Conservation (phyloP, 2,329 filamentous ascomycete species). For the Chaetomiaceae sp. region DNA sequence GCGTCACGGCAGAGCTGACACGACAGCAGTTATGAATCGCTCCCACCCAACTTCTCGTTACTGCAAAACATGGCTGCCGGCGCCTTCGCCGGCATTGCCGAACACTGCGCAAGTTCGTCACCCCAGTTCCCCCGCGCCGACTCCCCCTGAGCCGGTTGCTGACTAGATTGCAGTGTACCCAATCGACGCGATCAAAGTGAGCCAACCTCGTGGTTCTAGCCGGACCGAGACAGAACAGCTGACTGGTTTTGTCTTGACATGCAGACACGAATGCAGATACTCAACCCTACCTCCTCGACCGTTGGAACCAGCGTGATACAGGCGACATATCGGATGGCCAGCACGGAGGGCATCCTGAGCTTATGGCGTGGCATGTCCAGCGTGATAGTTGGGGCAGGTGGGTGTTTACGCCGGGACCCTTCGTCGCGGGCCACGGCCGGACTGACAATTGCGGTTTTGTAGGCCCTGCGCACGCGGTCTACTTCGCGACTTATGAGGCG, state of each 20-base stretch:
- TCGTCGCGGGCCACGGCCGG: slow-evolving; percentile 2
- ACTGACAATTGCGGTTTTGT: slow-evolving; percentile 14
- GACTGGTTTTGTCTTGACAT: slow-evolving; percentile 17
- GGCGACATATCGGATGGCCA: slow-evolving; percentile 86
- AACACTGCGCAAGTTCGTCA: slow-evolving; percentile 45
- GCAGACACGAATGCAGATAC: slow-evolving; percentile 95
- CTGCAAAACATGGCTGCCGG: slow-evolving; percentile 92
- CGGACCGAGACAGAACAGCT: slow-evolving; percentile 9
- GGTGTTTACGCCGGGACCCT: slow-evolving; percentile 28
- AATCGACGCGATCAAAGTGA: slow-evolving; percentile 92
- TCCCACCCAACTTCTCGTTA: slow-evolving; percentile 91
- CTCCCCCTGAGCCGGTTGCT: slow-evolving; percentile 14
- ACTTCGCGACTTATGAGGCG: slow-evolving; percentile 96
- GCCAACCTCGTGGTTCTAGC: slow-evolving; percentile 17
- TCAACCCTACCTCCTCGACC: slow-evolving; percentile 73
- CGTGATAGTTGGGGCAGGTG: slow-evolving; percentile 91
- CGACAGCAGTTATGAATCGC: slow-evolving; percentile 72
- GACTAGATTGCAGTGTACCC: slow-evolving; percentile 69
- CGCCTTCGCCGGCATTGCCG: slow-evolving; percentile 80
- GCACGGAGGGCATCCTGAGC: slow-evolving; percentile 80
- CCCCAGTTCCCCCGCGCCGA: slow-evolving; percentile 39
- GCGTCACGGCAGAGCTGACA: slow-evolving; percentile 11
- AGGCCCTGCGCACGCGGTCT: slow-evolving; percentile 96
- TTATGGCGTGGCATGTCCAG: slow-evolving; percentile 96
- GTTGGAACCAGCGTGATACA: slow-evolving; percentile 88